These are phyloP conservation scores for Arthrobotrys pseudoclavata DNA, from an alignment of 2,329 filamentous ascomycete genomes.

Conservation along the genomic window DNA sequence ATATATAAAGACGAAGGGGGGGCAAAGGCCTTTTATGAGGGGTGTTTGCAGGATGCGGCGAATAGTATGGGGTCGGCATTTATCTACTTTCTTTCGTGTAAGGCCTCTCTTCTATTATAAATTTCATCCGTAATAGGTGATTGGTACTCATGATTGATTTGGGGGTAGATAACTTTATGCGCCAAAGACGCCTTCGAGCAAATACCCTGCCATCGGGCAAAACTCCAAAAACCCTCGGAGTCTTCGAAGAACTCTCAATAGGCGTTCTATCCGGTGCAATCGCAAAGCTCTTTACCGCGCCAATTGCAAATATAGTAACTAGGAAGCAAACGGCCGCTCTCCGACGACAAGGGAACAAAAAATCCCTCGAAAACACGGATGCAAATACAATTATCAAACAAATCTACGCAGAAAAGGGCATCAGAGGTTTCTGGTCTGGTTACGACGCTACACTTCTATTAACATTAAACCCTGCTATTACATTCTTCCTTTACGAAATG, in stretches of 20 bases:
- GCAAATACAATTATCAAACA: slow-evolving; percentile 71
- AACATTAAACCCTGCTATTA: slow-evolving; percentile 87
- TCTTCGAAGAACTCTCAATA: slow-evolving; percentile 79
- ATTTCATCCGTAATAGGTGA: neutral
- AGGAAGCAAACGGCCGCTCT: slow-evolving; percentile 78
- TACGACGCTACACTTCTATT: slow-evolving; percentile 85
- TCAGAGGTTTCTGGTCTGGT: slow-evolving; percentile 86
- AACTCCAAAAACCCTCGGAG: slow-evolving; percentile 69
- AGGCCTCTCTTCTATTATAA: neutral
- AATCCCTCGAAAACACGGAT: slow-evolving; percentile 66
- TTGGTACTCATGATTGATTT: neutral
- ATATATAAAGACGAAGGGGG: slow-evolving; percentile 78
- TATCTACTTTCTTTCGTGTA: slow-evolving; percentile 63
- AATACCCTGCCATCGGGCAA: slow-evolving; percentile 64
- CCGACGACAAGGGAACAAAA: slow-evolving; percentile 18
- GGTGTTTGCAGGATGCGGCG: slow-evolving; percentile 74
- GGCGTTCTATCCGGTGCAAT: slow-evolving; percentile 81
- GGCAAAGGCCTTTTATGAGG: slow-evolving; percentile 78
- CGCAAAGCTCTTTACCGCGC: slow-evolving; percentile 81
- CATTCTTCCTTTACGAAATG: slow-evolving; percentile 83
- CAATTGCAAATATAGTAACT: slow-evolving; percentile 84
- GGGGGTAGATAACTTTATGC: slow-evolving; percentile 72
- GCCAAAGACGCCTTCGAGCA: slow-evolving; percentile 66
- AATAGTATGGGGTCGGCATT: slow-evolving; percentile 71
- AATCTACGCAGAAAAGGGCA: slow-evolving; percentile 78